A percentile compares a stretch with the other conserved stretches of the same genome.
Evolutionary conservation across 2,329 filamentous ascomycete species (phyloP).

Genomic region (Aspergillus puulaauensis): DNA sequence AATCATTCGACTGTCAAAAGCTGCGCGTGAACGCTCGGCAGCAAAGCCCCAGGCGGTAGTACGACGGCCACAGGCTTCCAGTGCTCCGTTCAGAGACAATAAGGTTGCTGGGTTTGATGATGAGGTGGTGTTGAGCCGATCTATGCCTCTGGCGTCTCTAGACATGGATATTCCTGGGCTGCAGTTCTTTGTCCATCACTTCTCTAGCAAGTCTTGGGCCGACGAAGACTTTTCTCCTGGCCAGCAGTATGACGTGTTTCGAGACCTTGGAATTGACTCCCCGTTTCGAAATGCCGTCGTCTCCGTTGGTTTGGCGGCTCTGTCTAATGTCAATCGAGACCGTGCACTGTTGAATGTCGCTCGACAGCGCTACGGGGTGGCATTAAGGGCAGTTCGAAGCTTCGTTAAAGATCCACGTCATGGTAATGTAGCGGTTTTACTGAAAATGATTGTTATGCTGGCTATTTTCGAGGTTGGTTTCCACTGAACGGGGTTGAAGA

Average conservation of each 20-base stretch:
- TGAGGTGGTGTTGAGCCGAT: background rate
- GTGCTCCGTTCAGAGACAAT: background rate
- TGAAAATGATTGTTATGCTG: slow-evolving; percentile 23
- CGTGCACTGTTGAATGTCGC: slow-evolving; percentile 15
- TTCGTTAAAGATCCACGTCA: background rate
- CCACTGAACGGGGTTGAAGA: background rate
- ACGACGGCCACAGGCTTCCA: background rate
- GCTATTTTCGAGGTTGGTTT: slow-evolving; percentile 23
- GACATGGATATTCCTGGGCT: slow-evolving; percentile 23
- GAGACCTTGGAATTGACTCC: slow-evolving; percentile 5
- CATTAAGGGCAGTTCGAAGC: slow-evolving; percentile 16
- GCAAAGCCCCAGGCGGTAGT: slow-evolving; percentile 8
- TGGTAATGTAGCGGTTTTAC: background rate
- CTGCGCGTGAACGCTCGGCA: slow-evolving; percentile 15
- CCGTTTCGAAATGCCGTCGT: slow-evolving; percentile 22
- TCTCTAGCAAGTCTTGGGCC: slow-evolving; percentile 14
- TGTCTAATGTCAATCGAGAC: slow-evolving; percentile 25
- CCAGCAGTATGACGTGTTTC: slow-evolving; percentile 4
- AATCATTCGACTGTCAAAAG: slow-evolving; percentile 21
- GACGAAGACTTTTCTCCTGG: background rate
- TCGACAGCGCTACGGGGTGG: slow-evolving; percentile 21
- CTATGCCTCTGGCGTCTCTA: background rate
- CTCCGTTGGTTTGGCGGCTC: slow-evolving; percentile 25
- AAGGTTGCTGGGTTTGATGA: background rate
- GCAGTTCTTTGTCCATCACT: slow-evolving; percentile 23